Base-by-base conservation (phyloP, 176 grass and related monocot species). In the Stipa capillata region DNA sequence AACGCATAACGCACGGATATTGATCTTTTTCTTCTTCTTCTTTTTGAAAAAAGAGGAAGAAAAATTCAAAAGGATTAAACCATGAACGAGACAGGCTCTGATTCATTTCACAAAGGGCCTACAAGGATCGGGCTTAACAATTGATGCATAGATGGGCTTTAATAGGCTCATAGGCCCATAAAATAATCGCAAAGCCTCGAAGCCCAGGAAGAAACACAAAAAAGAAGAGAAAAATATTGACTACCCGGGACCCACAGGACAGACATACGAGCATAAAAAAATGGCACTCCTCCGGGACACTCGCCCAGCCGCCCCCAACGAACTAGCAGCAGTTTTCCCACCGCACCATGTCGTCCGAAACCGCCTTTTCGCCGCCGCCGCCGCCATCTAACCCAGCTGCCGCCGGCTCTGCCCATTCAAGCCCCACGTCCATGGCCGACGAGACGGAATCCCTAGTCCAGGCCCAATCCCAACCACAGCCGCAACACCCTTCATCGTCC, bases 341-440 rank as follows among this genome's bases (percentile, higher is more conserved):
- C 49, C n/a, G 37, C 66, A 66, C 86, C 81, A 79, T 84, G 86
- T 79, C 74, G 43, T 76, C 85, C 54, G 70, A 86, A 83, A 73
- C 80, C 85, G 89, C 90, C 32, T 81, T 75, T 85, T 81, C 85
- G 63, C 86, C 86, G 90, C 85, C 67, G 84, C 84, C 65, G 85
- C 45, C 9, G 40, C n/a, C n/a, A n/a, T 45, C 78, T 20, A 49
- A 53, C 59, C 82, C 65, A 66, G n/a, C n/a, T n/a, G 40, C 69
- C 43, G 76, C 81, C 34, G 73, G 15, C 20, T 40, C 39, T 17
- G 29, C 65, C 33, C 40, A 43, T 86, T 78, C 60, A 25, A 45
- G 24, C 29, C 34, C 31, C 7, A 28, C 59, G 18, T 24, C 64
- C 37, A 11, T 42, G 8, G 43, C 43, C 67, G 42, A 43, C 67